These are phyloP conservation scores for Candida sanyaensis DNA, from an alignment of 1,139 yeast genomes.

Conservation along the genomic window DNA sequence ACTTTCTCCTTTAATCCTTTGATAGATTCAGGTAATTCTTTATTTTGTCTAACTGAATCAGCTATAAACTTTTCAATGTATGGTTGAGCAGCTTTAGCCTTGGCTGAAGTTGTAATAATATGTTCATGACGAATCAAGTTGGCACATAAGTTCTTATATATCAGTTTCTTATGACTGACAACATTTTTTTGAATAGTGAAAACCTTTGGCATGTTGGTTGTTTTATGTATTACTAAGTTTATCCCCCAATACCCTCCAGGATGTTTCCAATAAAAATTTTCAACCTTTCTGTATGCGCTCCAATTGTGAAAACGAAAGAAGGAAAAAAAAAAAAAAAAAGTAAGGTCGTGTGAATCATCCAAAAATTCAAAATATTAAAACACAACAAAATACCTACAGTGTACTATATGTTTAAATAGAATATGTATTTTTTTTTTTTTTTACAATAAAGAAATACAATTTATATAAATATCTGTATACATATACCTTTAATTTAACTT, in stretches of 20 bases:
- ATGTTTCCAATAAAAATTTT: slow-evolving; percentile 2
- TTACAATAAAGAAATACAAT: background rate
- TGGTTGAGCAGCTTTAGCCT: slow-evolving; percentile 51
- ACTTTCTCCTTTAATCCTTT: slow-evolving; percentile 23
- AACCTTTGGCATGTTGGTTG: slow-evolving; percentile 38
- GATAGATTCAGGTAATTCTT: slow-evolving; percentile 14
- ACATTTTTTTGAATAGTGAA: slow-evolving; percentile 47
- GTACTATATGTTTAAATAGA: background rate
- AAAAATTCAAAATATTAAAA: too few relatives aligned
- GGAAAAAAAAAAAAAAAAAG: too few relatives aligned
- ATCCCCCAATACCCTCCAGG: background rate
- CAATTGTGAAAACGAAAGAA: background rate
- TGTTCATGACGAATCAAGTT: slow-evolving; percentile 48
- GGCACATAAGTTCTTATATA: slow-evolving; percentile 49
- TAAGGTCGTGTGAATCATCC: background rate
- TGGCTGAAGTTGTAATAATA: slow-evolving; percentile 46
- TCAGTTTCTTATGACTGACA: slow-evolving; percentile 47
- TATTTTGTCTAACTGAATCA: slow-evolving; percentile 25
- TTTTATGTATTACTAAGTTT: too few relatives aligned
- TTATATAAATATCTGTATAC: slow-evolving; percentile 2
- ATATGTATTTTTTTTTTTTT: background rate
- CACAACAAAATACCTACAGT: too few relatives aligned
- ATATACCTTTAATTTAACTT: background rate
- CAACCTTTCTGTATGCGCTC: background rate
- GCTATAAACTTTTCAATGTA: slow-evolving; percentile 43